Conservation (phyloP, 148 eudicot species). For the Selenicereus undatus region DNA sequence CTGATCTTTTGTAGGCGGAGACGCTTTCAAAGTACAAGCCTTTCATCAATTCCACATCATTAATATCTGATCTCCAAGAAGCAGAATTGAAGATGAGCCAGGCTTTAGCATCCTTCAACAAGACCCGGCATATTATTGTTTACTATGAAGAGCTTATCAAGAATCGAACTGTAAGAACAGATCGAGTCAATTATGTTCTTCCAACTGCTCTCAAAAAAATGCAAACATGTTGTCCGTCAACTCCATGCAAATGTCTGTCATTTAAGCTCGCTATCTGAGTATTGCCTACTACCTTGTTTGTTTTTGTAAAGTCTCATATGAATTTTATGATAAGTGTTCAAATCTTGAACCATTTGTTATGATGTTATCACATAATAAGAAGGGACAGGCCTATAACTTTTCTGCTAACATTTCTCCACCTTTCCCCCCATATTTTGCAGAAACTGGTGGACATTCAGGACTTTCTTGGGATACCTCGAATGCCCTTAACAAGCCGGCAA, state of each 20-base stretch:
- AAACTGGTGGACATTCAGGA: slow-evolving; percentile 64
- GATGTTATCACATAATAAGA: no score
- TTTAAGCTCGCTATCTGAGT: no score
- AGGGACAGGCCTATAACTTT: no score
- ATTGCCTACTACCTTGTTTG: neutral
- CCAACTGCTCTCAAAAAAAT: no score
- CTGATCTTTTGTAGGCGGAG: slow-evolving; percentile 54
- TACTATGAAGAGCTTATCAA: slow-evolving; percentile 83
- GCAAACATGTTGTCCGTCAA: no score
- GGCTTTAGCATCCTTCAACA: slow-evolving; percentile 57
- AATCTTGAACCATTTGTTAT: no score
- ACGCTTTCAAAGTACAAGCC: slow-evolving; percentile 80
- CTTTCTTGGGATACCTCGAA: slow-evolving; percentile 60
- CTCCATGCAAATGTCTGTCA: no score
- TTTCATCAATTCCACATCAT: slow-evolving; percentile 50
- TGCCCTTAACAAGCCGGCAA: slow-evolving; percentile 61
- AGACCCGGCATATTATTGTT: slow-evolving; percentile 67
- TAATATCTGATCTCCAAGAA: slow-evolving; percentile 50
- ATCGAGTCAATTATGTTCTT: no score
- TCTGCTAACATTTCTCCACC: neutral
- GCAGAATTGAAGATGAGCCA: slow-evolving; percentile 47
- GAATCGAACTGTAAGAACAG: slow-evolving; percentile 56
- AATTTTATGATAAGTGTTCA: no score
- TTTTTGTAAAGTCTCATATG: neutral
- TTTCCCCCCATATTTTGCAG: slow-evolving; percentile 33